Base-by-base conservation (phyloP, 2,329 filamentous ascomycete species). In the Epichloe festucae region DNA sequence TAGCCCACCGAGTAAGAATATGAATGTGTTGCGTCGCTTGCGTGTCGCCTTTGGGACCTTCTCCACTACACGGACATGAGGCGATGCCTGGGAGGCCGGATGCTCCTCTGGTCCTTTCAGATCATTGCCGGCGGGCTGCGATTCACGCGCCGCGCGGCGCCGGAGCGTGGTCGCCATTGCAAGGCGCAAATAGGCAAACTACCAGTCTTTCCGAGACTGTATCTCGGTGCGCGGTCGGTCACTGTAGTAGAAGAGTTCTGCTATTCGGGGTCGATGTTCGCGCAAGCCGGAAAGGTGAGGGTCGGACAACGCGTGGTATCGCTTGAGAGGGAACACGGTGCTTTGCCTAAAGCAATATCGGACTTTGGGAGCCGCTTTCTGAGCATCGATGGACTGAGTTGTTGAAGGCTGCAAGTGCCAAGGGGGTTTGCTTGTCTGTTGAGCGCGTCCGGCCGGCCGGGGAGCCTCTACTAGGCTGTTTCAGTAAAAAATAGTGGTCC, bases 1-100 rank as follows among this genome's bases (percentile, higher is more conserved):
- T n/a, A 98, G 62, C 41, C 89, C 88, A 35, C 93, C 93, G 19
- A 98, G 74, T 10, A 84, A 72, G 67, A 98, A 97, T 31, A 96
- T 86, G 62, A 94, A 81, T 2, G 84, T 83, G 67, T 81, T 87
- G 55, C 84, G 81, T 59, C 87, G 80, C 70, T 91, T 94, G 56
- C 79, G 78, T 49, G 71, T 73, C 15, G 47, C 21, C 58, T 76
- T 78, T 11, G 70, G 65, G 21, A 60, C 63, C 51, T 70, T 66
- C 51, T 73, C 68, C 55, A 75, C 63, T 42, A 76, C 63, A 53
- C 73, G 71, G 51, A 74, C 64, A 51, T 69, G 67, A 19, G 62
- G 54, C 34, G 60, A 53, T 15, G 63, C 58, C 31, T 62, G 55
- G 15, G 55, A 49, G 17, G 57, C 49, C 35, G 62, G 59, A 51